Evolutionary conservation across 495 filamentous ascomycete genomes (phyloP), one percentile per base, ranked within the genome.

Genomic region (Tuber aestivum): DNA sequence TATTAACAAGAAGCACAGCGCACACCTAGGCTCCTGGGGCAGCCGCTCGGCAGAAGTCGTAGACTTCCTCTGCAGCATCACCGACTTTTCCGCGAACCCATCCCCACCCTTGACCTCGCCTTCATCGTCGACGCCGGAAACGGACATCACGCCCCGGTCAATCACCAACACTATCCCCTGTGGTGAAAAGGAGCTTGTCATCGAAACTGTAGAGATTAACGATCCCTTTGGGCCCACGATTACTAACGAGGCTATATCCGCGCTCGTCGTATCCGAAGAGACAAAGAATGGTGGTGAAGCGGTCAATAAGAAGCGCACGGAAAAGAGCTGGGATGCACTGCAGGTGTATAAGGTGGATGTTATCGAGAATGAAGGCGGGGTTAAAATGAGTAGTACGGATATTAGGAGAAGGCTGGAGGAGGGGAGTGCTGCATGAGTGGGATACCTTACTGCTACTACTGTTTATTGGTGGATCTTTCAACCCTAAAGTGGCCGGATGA

Each of bases 191-290:
- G 56, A 68, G 27, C 38, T 90, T 65, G 77, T 84, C 12, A 84
- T 97, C 73, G 91, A 91, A 77, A 91, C 92, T 80, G 92, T 94
- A 69, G 89, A 94, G 83, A 94, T 99, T 72, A 89, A 90, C 74
- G 95, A 99, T 84, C 88, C 92, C 10, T 98, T 91, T 85, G 95
- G 95, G 27, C 95, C 95, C 40, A 98, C 95, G 1, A 91, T 96
- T 82, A 95, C 94, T 1, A 91, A 94, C 38, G 87, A 92, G 83
- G 84, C 87, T 42, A 90, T 98, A 78, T 88, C 90, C 70, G 94
- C 92, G 2, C 86, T 98, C 70, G 90, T 97, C 3, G 90, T 98
- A 21, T 97, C 94, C n/a, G 89, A 87, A 48, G 95, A 99, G 86
- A 98, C 95, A 27, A 88, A 91, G 76, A 86, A 89, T 3, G 95